phyloP scores from a whole-genome alignment of 768 basidiomycete species.

The Lentinula sp. region DNA sequence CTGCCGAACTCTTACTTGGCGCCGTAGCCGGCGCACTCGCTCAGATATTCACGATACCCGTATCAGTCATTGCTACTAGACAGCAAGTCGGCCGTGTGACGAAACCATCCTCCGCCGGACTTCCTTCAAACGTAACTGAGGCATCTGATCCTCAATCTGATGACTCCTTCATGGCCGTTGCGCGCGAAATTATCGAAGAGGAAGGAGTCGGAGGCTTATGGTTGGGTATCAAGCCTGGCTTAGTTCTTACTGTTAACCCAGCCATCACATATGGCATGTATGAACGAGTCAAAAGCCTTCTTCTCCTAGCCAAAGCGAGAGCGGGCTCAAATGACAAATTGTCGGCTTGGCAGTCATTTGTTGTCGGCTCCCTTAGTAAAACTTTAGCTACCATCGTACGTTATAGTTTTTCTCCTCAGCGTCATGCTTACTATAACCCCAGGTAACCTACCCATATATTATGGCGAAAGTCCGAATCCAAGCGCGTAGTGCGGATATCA shows the following conservation, averaged over 20 bases:
- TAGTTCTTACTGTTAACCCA: slow-evolving; percentile 96
- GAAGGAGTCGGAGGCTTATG: slow-evolving; percentile 86
- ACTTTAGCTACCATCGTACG: slow-evolving; percentile 91
- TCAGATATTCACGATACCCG: slow-evolving; percentile 97
- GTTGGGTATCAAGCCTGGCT: slow-evolving; percentile 86
- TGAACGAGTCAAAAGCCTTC: slow-evolving; percentile 79
- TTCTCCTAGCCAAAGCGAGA: slow-evolving; percentile 50
- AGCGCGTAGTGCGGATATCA: slow-evolving; percentile 60
- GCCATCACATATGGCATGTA: slow-evolving; percentile 96
- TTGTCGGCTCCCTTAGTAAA: slow-evolving; percentile 90
- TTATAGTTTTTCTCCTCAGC: slow-evolving; percentile 9
- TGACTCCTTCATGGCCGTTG: slow-evolving; percentile 76
- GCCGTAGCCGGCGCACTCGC: slow-evolving; percentile 91
- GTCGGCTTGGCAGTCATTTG: slow-evolving; percentile 72
- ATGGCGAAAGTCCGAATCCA: slow-evolving; percentile 97
- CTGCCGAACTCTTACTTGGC: slow-evolving; percentile 80
- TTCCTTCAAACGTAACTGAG: slow-evolving; percentile 1
- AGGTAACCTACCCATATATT: slow-evolving; percentile 95
- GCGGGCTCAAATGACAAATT: slow-evolving; percentile 50
- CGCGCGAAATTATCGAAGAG: slow-evolving; percentile 81
- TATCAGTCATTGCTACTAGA: slow-evolving; percentile 94
- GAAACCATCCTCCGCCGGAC: background rate
- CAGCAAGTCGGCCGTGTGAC: slow-evolving; percentile 75
- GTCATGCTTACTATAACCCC: background rate
- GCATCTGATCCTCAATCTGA: slow-evolving; percentile 23